phyloP scores from a whole-genome alignment of 768 basidiomycete species.

The Lenzites betulinus region DNA sequence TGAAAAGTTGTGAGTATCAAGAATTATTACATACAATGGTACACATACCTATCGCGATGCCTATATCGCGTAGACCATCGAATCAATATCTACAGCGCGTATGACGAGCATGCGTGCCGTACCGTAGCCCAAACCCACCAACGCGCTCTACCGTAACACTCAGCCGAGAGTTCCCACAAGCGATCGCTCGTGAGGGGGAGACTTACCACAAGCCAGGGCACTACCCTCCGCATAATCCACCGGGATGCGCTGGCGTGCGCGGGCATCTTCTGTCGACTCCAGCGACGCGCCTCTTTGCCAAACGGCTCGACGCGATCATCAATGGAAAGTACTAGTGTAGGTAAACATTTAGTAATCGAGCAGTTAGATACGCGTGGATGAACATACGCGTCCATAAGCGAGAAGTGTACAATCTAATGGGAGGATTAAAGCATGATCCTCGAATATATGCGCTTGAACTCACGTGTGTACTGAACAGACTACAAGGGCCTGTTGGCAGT shows the following conservation, averaged over 20 bases:
- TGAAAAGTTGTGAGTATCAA: not conserved
- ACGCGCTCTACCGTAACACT: conserved; percentile 2
- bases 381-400: conserved; percentile 24
- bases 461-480: conserved; percentile 25
- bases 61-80: not conserved
- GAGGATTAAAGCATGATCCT: not conserved
- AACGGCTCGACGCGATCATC: conserved; percentile 14
- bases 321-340: conserved; percentile 7
- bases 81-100: not conserved
- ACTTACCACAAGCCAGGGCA: conserved; percentile 17
- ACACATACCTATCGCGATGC: conserved; percentile 4
- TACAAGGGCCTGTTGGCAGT: conserved; percentile 10
- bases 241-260: conserved; percentile 7
- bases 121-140: conserved; percentile 20
- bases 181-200: not conserved
- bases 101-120: not conserved
- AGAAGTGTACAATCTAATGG: conserved; percentile 18
- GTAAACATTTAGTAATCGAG: not conserved
- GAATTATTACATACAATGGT: not conserved
- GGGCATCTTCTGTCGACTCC: conserved; percentile 15
- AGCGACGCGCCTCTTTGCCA: conserved; percentile 14
- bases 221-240: conserved; percentile 11
- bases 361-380: not conserved
- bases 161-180: not conserved
- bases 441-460: not conserved